These are phyloP conservation scores for Podila verticillata DNA, from an alignment of 192 early-diverging fungal genomes.

Conservation along the genomic window DNA sequence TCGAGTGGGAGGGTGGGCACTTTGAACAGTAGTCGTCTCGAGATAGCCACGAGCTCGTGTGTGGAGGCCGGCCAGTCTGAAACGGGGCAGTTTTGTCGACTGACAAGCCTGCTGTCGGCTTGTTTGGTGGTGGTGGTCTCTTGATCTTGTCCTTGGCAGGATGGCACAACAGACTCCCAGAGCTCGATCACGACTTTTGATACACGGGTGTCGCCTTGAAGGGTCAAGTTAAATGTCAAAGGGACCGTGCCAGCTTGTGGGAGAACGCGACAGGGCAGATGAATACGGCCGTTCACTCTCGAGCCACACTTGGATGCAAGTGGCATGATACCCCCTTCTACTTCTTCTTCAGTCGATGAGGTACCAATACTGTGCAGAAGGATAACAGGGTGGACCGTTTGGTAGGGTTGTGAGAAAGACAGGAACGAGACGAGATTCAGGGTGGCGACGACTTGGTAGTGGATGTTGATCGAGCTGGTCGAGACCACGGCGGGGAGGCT, in stretches of 20 bases:
- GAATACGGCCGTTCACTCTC: constrained; percentile 1
- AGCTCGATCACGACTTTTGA: constrained; percentile 17
- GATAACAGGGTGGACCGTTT: constrained; percentile 4
- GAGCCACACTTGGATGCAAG: constrained; percentile 5
- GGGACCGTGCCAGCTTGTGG: constrained; percentile 12
- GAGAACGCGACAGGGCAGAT: not conserved
- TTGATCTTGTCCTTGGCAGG: not conserved
- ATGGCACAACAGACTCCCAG: constrained; percentile 9
- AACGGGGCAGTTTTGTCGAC: constrained; percentile 13
- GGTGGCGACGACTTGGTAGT: constrained; percentile 19
- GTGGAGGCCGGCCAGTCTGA: constrained; percentile 8
- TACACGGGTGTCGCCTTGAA: constrained; percentile 12
- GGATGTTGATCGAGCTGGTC: constrained; percentile 11
- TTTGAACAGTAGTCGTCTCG: constrained; percentile 15
- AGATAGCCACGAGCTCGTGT: not conserved
- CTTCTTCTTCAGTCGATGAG: not conserved
- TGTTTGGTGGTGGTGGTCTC: not conserved
- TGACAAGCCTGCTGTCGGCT: constrained; percentile 6
- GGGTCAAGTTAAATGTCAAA: constrained; percentile 6
- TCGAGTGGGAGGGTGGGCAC: constrained; percentile 8
- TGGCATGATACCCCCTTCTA: not conserved
- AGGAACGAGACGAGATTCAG: constrained; percentile 15
- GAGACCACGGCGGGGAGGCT: constrained; percentile 1
- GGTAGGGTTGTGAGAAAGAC: constrained; percentile 17
- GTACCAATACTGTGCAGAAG: not conserved